These are phyloP conservation scores for Thermochaetoides thermophila DNA, from an alignment of 495 filamentous ascomycete genomes.

Conservation along the genomic window DNA sequence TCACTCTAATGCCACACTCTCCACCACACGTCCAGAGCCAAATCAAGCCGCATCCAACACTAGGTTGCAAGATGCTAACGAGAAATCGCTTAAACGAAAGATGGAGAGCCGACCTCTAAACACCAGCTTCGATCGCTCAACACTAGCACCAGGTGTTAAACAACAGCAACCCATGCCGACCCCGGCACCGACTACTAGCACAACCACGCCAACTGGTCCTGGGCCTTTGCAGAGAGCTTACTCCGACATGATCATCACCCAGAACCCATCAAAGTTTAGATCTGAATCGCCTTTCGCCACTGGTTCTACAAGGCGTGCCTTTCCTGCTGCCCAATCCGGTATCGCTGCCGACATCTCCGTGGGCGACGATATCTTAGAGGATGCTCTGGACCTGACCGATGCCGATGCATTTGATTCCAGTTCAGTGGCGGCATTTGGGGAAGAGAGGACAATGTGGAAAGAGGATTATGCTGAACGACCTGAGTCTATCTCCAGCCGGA, in stretches of 20 bases:
- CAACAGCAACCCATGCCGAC: constrained; percentile 22
- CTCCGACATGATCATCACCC: constrained; percentile 14
- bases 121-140: constrained; percentile 5
- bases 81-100: not conserved
- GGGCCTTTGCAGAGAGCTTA: constrained; percentile 22
- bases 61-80: not conserved
- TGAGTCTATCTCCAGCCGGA: constrained; percentile 29
- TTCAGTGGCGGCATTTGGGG: constrained; percentile 28
- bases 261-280: too few species aligned
- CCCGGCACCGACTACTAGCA: constrained; percentile 18
- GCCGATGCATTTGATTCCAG: constrained; percentile 31
- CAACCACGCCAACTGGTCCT: constrained; percentile 11
- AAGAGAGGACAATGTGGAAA: constrained; percentile 41
- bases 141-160: constrained; percentile 4
- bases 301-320: not conserved
- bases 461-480: constrained; percentile 36
- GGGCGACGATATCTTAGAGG: constrained; percentile 21
- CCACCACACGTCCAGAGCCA: too few species aligned
- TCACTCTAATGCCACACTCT: not conserved
- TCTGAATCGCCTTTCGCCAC: too few species aligned
- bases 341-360: constrained; percentile 5
- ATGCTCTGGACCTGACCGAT: constrained; percentile 59
- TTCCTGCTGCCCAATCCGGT: not conserved
- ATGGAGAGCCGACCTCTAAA: constrained; percentile 7
- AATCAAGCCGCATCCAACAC: not conserved